Base-by-base conservation (phyloP, 208 protist genomes). In the Trypanosomatidae sp. region DNA sequence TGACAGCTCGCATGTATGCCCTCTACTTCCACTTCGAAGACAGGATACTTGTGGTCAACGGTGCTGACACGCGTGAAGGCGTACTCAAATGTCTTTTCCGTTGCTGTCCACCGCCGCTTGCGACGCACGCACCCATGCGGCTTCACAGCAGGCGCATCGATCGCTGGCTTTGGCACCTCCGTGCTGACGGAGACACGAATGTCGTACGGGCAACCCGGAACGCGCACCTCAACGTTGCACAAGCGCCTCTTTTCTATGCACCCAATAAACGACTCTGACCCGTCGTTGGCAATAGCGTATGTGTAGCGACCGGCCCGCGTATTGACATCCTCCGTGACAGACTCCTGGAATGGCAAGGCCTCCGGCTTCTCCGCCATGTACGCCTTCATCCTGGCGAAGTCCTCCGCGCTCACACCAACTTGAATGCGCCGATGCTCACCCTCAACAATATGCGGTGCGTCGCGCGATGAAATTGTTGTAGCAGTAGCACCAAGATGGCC, bases 21-120 rank as follows among this genome's bases (percentile, higher is more conserved):
- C 75, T 96, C 91, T 6, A 96, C 25, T 71, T 96, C 91, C 44
- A 96, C 89, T 64, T 96, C 91, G 60, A 79, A 91, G 68, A 30
- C 70, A 5, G 66, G 46, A 2, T 60, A 28, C 25, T 60, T 44
- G 1, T 82, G 55, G 41, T 50, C 69, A 53, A 28, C 55, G 28
- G 78, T 69, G 19, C 43, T 65, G 25, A 93, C 85, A 5, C 69
- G 52, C 15, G 91, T 96, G 46, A 91, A 56, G 74, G 91, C 91
- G 76, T 94, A 96, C 66, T 85, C 72, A 55, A 84, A 87, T 13
- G 59, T 66, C 3, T 62, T 82, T n/a, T 87, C 80, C 10, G 46
- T 67, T 39, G 91, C 71, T 47, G 80, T 86, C 41, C 60, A 73
- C 7, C 91, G 87, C 17, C 75, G 69, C 82, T 96, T 96, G 30